Conservation (phyloP, 2,329 filamentous ascomycete genomes). For the Oidium heveae region DNA sequence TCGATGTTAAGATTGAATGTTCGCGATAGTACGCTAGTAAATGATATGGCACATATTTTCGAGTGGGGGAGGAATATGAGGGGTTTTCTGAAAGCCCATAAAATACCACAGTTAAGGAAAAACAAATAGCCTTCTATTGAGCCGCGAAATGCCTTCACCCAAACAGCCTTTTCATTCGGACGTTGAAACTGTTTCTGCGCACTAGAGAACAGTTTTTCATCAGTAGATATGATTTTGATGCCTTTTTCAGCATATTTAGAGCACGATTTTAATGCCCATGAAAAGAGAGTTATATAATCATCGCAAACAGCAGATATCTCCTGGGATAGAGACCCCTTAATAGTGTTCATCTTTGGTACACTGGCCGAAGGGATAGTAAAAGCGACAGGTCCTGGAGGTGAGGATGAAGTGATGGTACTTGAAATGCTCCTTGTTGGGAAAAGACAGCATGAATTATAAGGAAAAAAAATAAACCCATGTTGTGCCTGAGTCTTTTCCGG, state of each 20-base stretch:
- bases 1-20: slow-evolving; percentile 45
- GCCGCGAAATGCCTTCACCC: slow-evolving; percentile 39
- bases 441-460: slow-evolving; percentile 21
- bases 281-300: slow-evolving; percentile 29
- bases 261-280: slow-evolving; percentile 31
- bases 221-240: slow-evolving; percentile 24
- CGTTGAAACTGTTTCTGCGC: slow-evolving; percentile 29
- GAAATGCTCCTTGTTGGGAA: slow-evolving; percentile 21
- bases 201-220: slow-evolving; percentile 31
- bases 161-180: slow-evolving; percentile 34
- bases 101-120: slow-evolving; percentile 38
- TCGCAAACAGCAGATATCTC: slow-evolving; percentile 30
- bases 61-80: slow-evolving; percentile 36
- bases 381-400: slow-evolving; percentile 28
- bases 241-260: slow-evolving; percentile 23
- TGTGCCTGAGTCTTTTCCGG: slow-evolving; percentile 40
- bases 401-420: background rate
- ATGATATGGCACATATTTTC: slow-evolving; percentile 35
- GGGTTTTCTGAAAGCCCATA: slow-evolving; percentile 49
- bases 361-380: slow-evolving; percentile 33
- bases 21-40: slow-evolving; percentile 39
- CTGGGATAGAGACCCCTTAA: slow-evolving; percentile 24
- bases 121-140: slow-evolving; percentile 45
- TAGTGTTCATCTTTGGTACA: slow-evolving; percentile 32
- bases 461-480: slow-evolving; percentile 39